These are phyloP conservation scores for Leucoagaricus sp. DNA, from an alignment of 1,284 basidiomycete species.

Conservation along the genomic window DNA sequence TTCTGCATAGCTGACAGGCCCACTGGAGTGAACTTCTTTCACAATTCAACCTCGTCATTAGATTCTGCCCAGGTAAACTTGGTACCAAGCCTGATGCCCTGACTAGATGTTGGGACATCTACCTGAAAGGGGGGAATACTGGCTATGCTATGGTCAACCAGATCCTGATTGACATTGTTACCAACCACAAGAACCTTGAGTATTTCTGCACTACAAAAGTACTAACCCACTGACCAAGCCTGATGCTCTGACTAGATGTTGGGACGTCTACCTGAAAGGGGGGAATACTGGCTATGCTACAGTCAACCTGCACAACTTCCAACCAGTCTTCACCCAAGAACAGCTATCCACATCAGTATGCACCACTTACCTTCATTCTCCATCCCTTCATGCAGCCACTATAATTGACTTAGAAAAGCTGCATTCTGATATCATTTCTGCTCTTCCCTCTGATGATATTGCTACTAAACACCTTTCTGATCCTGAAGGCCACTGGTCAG, in stretches of 20 bases:
- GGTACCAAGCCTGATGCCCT: not conserved
- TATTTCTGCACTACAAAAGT: not conserved
- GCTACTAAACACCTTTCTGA: not conserved
- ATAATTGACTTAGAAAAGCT: too few relatives aligned
- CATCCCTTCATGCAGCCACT: too few relatives aligned
- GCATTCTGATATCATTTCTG: too few relatives aligned
- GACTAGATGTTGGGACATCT: not conserved
- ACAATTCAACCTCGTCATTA: not conserved
- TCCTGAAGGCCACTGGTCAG: not conserved
- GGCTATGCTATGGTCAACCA: not conserved
- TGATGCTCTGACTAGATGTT: too few relatives aligned
- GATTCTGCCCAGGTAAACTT: not conserved
- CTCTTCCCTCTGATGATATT: too few relatives aligned
- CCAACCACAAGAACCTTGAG: not conserved
- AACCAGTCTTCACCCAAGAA: too few relatives aligned
- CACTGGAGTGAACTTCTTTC: not conserved
- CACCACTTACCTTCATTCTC: too few relatives aligned
- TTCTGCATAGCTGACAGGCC: conserved; percentile 16
- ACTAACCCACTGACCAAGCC: not conserved
- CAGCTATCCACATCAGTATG: too few relatives aligned
- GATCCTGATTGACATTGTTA: not conserved
- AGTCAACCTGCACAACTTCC: too few relatives aligned
- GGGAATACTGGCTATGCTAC: too few relatives aligned
- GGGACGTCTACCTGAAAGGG: too few relatives aligned
- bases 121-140: not conserved